Evolutionary conservation across 352 stramenopile species (phyloP), one percentile per base, ranked within the genome.

Genomic region (Phytophthora podocarpi): DNA sequence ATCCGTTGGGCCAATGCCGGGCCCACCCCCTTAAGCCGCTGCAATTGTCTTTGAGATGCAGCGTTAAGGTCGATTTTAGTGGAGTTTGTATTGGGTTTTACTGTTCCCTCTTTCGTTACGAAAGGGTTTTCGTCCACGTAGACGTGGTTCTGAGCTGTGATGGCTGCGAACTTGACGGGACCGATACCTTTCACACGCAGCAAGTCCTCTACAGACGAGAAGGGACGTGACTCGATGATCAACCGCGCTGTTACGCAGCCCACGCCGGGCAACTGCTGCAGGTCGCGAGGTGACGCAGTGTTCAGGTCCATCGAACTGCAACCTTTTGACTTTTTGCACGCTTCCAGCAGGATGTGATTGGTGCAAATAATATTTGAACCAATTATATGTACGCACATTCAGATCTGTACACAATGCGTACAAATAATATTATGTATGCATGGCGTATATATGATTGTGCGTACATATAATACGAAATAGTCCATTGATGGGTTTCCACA

Each of bases 201-300:
- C 5, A 91, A 64, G 36, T 82, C 66, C 34, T 67, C 41, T 0
- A 86, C 28, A 12, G 31, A 48, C 5, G 26, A 43, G 59, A 90
- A 88, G 4, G 82, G 80, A 20, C 76, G 76, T 21, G 55, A 59
- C 27, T 59, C 65, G 12, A 87, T 10, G 45, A 92, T 84, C 13
- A 70, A 63, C 27, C 69, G 18, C 5, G 67, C 74, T 15, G 72
- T 79, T 0, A 70, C 72, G 9, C 51, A 41, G 1, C 80, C 81
- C 6, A 92, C 55, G 40, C 78, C 77, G 0, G 77, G 74, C 4
- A 90, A 61, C 8, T 40, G 27, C 31, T 72, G 49, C 10, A 92
- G 63, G 28, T 85, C 62, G 1, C 24, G 30, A 13, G 46, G 16
- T 11, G 72, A 70, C 43, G 65, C 70, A 21, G 42, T 36, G 45